Conservation (phyloP, 306 rosid species). For the Chamaecrista fasciculata region DNA sequence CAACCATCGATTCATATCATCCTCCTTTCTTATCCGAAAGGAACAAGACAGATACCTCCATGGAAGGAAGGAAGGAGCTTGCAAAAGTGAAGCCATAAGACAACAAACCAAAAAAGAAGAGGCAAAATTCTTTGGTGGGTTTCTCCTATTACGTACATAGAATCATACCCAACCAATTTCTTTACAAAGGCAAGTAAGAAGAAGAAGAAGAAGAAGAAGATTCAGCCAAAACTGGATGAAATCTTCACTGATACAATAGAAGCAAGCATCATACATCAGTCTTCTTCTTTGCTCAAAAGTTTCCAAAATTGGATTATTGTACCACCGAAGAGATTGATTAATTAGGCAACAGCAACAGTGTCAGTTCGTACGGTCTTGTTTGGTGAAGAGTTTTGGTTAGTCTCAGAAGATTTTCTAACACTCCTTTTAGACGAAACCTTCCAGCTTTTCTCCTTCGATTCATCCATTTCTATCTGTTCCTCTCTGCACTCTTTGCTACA, state of each 20-base stretch:
- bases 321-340: not conserved
- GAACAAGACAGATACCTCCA: no score
- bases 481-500: slow-evolving; percentile 93
- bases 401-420: slow-evolving; percentile 61
- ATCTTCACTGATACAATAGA: slow-evolving; percentile 26
- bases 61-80: no score
- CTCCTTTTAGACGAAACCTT: slow-evolving; percentile 53
- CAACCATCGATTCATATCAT: no score
- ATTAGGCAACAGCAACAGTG: slow-evolving; percentile 74
- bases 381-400: slow-evolving; percentile 48
- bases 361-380: slow-evolving; percentile 59
- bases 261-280: not conserved
- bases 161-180: slow-evolving; percentile 25
- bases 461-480: slow-evolving; percentile 80
- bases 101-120: not conserved
- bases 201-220: slow-evolving; percentile 7
- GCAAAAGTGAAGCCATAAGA: slow-evolving; percentile 25
- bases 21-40: no score
- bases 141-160: not conserved
- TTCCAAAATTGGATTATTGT: slow-evolving; percentile 28
- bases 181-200: slow-evolving; percentile 24
- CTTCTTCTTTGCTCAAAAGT: not conserved
- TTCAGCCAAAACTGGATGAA: slow-evolving; percentile 36
- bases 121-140: slow-evolving; percentile 41
- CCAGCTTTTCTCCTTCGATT: slow-evolving; percentile 66